A percentile compares a stretch with the other conserved stretches of the same genome.
Conservation (phyloP, 2,329 filamentous ascomycete genomes). For the Arthrobotrys pseudoclavata region DNA sequence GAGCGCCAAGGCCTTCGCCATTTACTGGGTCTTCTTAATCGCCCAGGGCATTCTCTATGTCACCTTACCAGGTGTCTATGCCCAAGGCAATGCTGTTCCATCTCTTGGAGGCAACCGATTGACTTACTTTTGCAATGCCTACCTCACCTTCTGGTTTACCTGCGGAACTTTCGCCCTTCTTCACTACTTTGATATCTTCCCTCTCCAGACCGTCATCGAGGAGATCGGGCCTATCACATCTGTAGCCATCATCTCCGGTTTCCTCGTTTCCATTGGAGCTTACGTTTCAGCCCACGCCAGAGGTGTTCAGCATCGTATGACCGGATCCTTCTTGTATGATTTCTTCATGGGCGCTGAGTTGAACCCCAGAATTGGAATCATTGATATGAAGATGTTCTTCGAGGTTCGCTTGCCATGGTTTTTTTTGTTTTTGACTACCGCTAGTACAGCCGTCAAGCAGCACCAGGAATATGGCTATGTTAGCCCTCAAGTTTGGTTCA, state of each 20-base stretch:
- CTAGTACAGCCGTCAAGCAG: slow-evolving; percentile 83
- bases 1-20: slow-evolving; percentile 83
- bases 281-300: slow-evolving; percentile 87
- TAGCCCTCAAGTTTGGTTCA: slow-evolving; percentile 84
- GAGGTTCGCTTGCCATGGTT: slow-evolving; percentile 94
- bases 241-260: slow-evolving; percentile 92
- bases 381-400: slow-evolving; percentile 97
- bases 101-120: slow-evolving; percentile 88
- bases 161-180: slow-evolving; percentile 78
- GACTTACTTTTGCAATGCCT: slow-evolving; percentile 92
- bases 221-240: slow-evolving; percentile 94
- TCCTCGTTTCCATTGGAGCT: slow-evolving; percentile 82
- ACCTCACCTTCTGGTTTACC: slow-evolving; percentile 88
- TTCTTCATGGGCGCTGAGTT: slow-evolving; percentile 93
- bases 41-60: slow-evolving; percentile 88
- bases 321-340: slow-evolving; percentile 82
- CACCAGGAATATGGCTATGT: slow-evolving; percentile 89
- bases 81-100: slow-evolving; percentile 87
- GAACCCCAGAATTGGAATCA: slow-evolving; percentile 83
- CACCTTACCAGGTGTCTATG: slow-evolving; percentile 85
- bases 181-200: slow-evolving; percentile 87
- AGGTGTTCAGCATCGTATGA: slow-evolving; percentile 92
- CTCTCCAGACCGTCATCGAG: slow-evolving; percentile 90
- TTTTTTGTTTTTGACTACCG: slow-evolving; percentile 83
- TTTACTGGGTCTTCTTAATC: slow-evolving; percentile 94